Percentiles rank a stretch among this genome's conserved stretches.
These are phyloP conservation scores for Neurospora cerealis DNA, from an alignment of 495 filamentous ascomycete genomes.

Conservation along the genomic window DNA sequence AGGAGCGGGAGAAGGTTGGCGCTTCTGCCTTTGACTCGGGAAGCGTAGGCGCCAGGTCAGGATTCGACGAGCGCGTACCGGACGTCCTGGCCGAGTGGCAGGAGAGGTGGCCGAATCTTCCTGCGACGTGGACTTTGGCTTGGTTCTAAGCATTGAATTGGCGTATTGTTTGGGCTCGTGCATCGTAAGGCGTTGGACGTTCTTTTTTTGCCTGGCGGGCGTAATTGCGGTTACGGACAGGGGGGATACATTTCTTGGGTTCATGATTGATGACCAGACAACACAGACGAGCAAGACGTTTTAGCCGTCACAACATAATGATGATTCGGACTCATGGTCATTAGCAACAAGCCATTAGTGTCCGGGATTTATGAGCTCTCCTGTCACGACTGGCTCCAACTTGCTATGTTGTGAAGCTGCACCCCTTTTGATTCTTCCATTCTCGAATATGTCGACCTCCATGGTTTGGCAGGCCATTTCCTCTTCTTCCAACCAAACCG, in stretches of 20 bases:
- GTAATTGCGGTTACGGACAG: neutral
- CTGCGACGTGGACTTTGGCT: constrained; percentile 86
- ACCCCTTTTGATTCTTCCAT: neutral
- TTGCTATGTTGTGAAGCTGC: neutral
- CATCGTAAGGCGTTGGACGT: neutral
- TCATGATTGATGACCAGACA: neutral
- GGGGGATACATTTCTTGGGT: neutral
- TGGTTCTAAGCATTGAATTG: constrained; percentile 59
- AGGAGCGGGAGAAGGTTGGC: constrained; percentile 61
- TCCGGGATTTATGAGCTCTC: neutral
- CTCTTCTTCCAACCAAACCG: neutral
- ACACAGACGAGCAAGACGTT: neutral
- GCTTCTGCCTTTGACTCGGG: constrained; percentile 58
- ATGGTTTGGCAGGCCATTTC: neutral
- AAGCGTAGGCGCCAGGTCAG: constrained; percentile 51
- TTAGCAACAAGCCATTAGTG: neutral
- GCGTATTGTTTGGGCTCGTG: neutral
- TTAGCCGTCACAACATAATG: neutral
- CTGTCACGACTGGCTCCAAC: neutral
- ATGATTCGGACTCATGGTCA: neutral
- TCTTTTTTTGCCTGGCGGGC: neutral
- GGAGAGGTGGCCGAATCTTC: constrained; percentile 83
- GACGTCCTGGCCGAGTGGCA: constrained; percentile 95
- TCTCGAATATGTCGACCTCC: neutral
- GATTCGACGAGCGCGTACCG: constrained; percentile 89